These are phyloP conservation scores for Plasmodium gonderi DNA, from an alignment of 169 alveolate genomes.

Conservation along the genomic window DNA sequence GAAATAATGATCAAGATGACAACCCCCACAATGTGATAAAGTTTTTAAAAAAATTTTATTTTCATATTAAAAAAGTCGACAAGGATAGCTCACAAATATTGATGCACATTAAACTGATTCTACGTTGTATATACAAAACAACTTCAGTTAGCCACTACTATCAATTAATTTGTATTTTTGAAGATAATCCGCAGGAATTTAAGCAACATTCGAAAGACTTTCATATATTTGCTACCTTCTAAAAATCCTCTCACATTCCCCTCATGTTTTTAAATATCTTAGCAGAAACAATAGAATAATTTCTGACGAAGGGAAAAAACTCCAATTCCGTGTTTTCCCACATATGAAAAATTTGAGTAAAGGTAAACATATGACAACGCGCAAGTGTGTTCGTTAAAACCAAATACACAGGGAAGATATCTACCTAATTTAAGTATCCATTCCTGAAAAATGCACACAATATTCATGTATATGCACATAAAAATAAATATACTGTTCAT, in stretches of 20 bases:
- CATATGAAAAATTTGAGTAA: too few relatives aligned
- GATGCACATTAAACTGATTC: conserved; percentile 39
- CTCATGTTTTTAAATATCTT: background rate
- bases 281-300: background rate
- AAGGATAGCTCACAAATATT: conserved; percentile 17
- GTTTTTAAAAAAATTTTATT: conserved; percentile 40
- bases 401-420: too few relatives aligned
- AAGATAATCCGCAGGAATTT: conserved; percentile 38
- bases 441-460: too few relatives aligned
- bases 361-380: too few relatives aligned
- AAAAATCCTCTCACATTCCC: background rate
- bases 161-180: conserved; percentile 19
- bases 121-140: conserved; percentile 7
- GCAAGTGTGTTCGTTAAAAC: too few relatives aligned
- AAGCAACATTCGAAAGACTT: conserved; percentile 25
- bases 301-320: background rate
- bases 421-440: too few relatives aligned
- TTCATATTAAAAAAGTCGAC: conserved; percentile 17
- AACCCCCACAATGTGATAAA: conserved; percentile 16
- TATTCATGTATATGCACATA: too few relatives aligned
- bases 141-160: conserved; percentile 1
- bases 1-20: background rate
- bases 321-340: too few relatives aligned
- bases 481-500: too few relatives aligned
- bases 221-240: conserved; percentile 31